Evolutionary conservation across 1,139 yeast genomes (phyloP).

Genomic region (Sugiyamaella xylanicola): DNA sequence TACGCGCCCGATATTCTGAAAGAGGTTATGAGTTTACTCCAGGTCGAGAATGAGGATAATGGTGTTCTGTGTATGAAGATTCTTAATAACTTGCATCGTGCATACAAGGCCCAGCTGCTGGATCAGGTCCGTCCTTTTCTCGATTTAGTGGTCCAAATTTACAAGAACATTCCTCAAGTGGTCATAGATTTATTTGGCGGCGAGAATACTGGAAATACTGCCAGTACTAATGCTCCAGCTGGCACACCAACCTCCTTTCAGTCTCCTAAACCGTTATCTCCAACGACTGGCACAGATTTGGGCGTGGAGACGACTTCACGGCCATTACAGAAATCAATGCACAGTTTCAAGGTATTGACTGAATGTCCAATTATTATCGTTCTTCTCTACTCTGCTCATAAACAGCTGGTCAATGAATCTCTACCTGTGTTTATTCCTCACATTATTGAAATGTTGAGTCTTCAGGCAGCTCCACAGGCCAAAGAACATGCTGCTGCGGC

Average conservation of each 20-base stretch:
- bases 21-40: constrained; percentile 61
- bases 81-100: constrained; percentile 83
- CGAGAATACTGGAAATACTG: constrained; percentile 26
- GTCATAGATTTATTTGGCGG: constrained; percentile 61
- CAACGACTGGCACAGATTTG: constrained; percentile 44
- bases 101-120: constrained; percentile 67
- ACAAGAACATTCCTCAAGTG: constrained; percentile 76
- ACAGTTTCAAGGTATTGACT: constrained; percentile 86
- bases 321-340: constrained; percentile 58
- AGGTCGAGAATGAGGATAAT: constrained; percentile 88
- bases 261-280: constrained; percentile 49
- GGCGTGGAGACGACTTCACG: constrained; percentile 46
- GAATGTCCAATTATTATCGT: constrained; percentile 98
- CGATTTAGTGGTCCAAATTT: constrained; percentile 72
- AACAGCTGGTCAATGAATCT: constrained; percentile 68
- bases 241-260: constrained; percentile 39
- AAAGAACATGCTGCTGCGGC: constrained; percentile 66
- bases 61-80: constrained; percentile 91
- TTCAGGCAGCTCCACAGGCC: constrained; percentile 77
- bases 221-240: constrained; percentile 23
- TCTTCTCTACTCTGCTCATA: constrained; percentile 83
- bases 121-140: constrained; percentile 82
- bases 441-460: constrained; percentile 69
- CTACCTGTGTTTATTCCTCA: constrained; percentile 80
- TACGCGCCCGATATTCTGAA: constrained; percentile 64